Evolutionary conservation across 2,329 filamentous ascomycete species (phyloP).

Genomic region (Alternaria novae-zelandiae): DNA sequence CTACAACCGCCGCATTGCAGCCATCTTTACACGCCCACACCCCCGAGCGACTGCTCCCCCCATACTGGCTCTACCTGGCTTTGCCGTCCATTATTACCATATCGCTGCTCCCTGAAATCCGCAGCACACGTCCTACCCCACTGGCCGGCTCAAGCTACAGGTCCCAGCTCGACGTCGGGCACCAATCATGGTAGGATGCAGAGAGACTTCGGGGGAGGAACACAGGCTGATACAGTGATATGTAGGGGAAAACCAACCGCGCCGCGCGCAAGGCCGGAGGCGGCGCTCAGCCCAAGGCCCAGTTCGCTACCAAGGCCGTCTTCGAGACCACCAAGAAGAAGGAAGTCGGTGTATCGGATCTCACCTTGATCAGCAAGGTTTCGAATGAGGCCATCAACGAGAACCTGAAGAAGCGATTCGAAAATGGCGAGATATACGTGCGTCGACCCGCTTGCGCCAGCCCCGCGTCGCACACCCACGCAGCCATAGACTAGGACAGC

Average conservation of each 20-base stretch:
- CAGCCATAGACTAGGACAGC: slow-evolving; percentile 14
- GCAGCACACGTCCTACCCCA: slow-evolving; percentile 19
- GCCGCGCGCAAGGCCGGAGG: slow-evolving; percentile 61
- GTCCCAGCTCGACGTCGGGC: slow-evolving; percentile 39
- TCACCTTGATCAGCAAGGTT: slow-evolving; percentile 97
- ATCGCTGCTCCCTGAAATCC: background rate
- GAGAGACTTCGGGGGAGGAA: slow-evolving; percentile 3
- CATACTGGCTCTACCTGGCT: background rate
- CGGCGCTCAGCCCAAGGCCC: slow-evolving; percentile 54
- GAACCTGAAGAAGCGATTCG: slow-evolving; percentile 97
- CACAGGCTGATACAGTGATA: slow-evolving; percentile 24
- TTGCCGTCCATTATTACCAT: slow-evolving; percentile 2
- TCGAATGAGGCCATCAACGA: slow-evolving; percentile 99
- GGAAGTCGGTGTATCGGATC: slow-evolving; percentile 96
- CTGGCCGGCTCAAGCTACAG: slow-evolving; percentile 15
- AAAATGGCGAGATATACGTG: slow-evolving; percentile 94
- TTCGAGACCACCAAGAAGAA: slow-evolving; percentile 99
- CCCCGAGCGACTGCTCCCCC: slow-evolving; percentile 12
- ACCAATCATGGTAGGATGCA: slow-evolving; percentile 44
- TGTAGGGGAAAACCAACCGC: slow-evolving; percentile 63
- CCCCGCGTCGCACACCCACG: slow-evolving; percentile 26
- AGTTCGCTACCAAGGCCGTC: slow-evolving; percentile 90
- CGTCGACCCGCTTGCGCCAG: slow-evolving; percentile 43
- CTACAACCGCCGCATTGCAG: slow-evolving; percentile 1
- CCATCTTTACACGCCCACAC: slow-evolving; percentile 14